Evolutionary conservation across 352 stramenopile genomes (phyloP).

Genomic region (Globisporangium recalcitrans): DNA sequence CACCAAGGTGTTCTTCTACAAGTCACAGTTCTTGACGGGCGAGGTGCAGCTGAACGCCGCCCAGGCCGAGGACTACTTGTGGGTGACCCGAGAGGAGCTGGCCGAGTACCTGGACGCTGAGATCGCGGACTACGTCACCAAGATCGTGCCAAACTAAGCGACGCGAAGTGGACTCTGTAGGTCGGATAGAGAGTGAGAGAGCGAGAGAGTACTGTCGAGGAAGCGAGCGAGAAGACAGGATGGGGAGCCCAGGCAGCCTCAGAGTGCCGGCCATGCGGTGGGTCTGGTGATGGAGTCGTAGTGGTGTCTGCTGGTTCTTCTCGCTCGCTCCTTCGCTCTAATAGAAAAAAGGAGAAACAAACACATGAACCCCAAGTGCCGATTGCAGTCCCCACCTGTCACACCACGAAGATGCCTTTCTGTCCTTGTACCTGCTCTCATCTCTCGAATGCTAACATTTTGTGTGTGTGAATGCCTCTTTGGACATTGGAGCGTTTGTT

Average conservation of each 20-base stretch:
- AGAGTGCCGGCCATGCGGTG: no score
- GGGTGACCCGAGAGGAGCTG: conserved; percentile 73
- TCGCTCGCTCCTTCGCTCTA: not conserved
- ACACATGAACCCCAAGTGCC: not conserved
- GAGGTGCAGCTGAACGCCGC: conserved; percentile 53
- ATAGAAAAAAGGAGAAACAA: conserved; percentile 11
- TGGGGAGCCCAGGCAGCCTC: no score
- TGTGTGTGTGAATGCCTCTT: not conserved
- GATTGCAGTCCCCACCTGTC: not conserved
- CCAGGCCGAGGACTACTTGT: conserved; percentile 73
- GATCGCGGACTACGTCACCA: conserved; percentile 64
- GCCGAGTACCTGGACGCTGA: conserved; percentile 69
- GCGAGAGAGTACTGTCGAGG: not conserved
- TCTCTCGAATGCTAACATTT: not conserved
- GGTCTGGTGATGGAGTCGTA: not conserved
- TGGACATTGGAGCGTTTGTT: not conserved
- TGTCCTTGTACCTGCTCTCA: no score
- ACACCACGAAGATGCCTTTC: no score
- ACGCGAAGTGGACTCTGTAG: not conserved
- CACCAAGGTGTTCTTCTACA: conserved; percentile 88
- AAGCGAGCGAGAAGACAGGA: not conserved
- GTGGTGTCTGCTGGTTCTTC: not conserved
- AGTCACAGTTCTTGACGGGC: conserved; percentile 59
- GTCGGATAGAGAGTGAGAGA: conserved; percentile 6
- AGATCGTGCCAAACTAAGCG: conserved; percentile 69